Percentiles rank a stretch among this genome's conserved stretches.
These are phyloP conservation scores for Solidago caesia DNA, from an alignment of 129 eudicot genomes.

Conservation along the genomic window DNA sequence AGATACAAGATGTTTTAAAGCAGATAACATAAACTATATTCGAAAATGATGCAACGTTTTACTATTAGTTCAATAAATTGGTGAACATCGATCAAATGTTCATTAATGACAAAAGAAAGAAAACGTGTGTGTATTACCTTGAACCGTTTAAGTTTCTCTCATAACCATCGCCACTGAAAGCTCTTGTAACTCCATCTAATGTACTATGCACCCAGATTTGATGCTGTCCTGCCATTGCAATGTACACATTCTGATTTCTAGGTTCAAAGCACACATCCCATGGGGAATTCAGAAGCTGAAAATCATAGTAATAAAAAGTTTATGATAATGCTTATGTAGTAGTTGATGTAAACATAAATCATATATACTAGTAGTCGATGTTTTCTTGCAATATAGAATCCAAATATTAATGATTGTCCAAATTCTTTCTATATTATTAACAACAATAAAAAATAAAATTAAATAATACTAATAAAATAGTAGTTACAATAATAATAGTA, in stretches of 20 bases:
- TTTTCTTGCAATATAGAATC: background rate
- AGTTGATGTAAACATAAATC: background rate
- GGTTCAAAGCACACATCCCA: slow-evolving; percentile 99
- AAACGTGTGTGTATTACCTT: slow-evolving; percentile 49
- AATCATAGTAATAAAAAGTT: slow-evolving; percentile 24
- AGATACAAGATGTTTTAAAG: slow-evolving; percentile 15
- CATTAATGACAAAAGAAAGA: background rate
- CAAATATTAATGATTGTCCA: background rate
- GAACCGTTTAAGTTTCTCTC: slow-evolving; percentile 93
- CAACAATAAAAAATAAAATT: no score
- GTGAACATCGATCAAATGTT: slow-evolving; percentile 3
- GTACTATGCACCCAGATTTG: slow-evolving; percentile 89
- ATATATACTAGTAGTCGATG: background rate
- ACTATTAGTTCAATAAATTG: background rate
- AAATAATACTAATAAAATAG: no score
- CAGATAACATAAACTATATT: background rate
- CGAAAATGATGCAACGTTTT: slow-evolving; percentile 1
- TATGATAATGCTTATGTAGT: background rate
- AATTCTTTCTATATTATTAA: no score
- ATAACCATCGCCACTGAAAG: slow-evolving; percentile 94
- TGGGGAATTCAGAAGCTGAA: slow-evolving; percentile 97
- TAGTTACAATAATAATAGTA: no score
- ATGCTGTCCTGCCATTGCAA: slow-evolving; percentile 99
- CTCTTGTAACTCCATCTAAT: slow-evolving; percentile 63
- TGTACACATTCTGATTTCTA: slow-evolving; percentile 65